These are phyloP conservation scores for Opeltia flavorubescens DNA, from an alignment of 495 filamentous ascomycete species.

Conservation along the genomic window DNA sequence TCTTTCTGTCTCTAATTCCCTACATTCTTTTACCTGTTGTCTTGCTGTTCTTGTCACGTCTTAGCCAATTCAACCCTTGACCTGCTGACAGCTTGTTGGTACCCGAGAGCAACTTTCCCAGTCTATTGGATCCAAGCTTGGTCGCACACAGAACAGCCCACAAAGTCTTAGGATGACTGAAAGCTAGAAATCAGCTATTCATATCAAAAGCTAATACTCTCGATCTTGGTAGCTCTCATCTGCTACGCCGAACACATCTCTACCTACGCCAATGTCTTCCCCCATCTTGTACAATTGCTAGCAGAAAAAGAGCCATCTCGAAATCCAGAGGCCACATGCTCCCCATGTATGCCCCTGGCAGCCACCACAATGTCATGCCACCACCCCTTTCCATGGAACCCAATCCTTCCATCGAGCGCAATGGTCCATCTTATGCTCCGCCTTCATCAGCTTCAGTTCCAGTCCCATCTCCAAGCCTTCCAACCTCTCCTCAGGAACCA, in stretches of 20 bases:
- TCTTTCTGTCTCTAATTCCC: neutral
- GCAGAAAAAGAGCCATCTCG: neutral
- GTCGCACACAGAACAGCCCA: no score
- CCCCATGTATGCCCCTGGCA: constrained; percentile 7
- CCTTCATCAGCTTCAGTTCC: constrained; percentile 8
- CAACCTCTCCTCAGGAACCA: constrained; percentile 8
- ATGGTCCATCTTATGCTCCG: constrained; percentile 7
- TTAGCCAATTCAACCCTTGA: neutral
- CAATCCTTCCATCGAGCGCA: constrained; percentile 1
- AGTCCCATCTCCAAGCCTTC: constrained; percentile 5
- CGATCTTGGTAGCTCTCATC: no score
- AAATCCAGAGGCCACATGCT: neutral
- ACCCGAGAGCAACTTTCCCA: neutral
- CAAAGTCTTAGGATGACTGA: no score
- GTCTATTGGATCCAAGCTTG: no score
- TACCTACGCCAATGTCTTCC: neutral
- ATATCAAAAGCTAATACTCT: no score
- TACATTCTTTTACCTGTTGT: neutral
- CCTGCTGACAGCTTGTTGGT: no score
- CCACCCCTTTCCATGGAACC: constrained; percentile 8
- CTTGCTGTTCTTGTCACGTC: neutral
- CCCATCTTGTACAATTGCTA: neutral
- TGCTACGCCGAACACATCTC: neutral
- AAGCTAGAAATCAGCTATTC: no score
- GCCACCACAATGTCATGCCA: constrained; percentile 6